A percentile compares a stretch with the other conserved stretches of the same genome.
phyloP scores from a whole-genome alignment of 768 basidiomycete species.

The Dioszegia aurantiaca region DNA sequence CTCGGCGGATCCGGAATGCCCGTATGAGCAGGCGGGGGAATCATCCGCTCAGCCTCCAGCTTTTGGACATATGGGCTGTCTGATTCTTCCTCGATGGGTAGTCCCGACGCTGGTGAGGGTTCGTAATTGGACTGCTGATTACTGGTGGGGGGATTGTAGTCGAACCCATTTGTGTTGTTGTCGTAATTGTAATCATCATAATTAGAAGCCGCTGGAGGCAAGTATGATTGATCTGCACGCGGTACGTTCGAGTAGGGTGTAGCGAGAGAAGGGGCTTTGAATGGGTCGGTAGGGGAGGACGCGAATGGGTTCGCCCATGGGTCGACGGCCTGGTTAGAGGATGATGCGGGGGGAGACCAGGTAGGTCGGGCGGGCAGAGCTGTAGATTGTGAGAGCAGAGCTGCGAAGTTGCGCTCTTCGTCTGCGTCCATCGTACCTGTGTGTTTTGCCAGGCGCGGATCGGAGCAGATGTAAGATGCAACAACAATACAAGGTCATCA shows the following conservation, averaged over 20 bases:
- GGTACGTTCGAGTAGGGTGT: constrained; percentile 2
- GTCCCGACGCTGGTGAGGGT: constrained; percentile 4
- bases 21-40: neutral
- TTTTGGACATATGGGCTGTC: constrained; percentile 36
- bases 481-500: no score
- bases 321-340: constrained; percentile 21
- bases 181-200: constrained; percentile 5
- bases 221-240: neutral
- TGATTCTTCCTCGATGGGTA: constrained; percentile 16
- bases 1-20: constrained; percentile 36
- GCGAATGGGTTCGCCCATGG: constrained; percentile 50
- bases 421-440: constrained; percentile 39
- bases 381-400: constrained; percentile 37
- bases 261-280: constrained; percentile 6
- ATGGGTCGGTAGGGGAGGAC: constrained; percentile 19
- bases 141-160: constrained; percentile 3
- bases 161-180: constrained; percentile 2
- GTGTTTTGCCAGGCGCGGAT: no score
- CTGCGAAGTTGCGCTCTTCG: constrained; percentile 42
- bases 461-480: neutral
- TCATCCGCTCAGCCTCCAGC: constrained; percentile 27
- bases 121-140: neutral
- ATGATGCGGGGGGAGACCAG: constrained; percentile 19
- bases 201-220: neutral
- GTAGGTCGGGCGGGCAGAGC: constrained; percentile 18